Base-by-base conservation (phyloP, 805 yeast genomes). In the Danielozyma ontarioensis region DNA sequence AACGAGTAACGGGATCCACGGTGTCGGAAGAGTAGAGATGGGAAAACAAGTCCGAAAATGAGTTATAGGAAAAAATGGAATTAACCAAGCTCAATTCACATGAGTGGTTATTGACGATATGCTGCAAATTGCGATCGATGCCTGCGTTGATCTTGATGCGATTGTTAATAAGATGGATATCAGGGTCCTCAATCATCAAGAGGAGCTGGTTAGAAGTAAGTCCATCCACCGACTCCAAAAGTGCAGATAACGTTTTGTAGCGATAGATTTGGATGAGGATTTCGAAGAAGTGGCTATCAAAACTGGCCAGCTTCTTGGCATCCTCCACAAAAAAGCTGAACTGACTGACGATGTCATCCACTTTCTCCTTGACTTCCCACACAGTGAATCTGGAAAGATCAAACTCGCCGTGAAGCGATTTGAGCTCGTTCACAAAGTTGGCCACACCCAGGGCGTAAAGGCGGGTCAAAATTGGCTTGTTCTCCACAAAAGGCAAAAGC, bases 261-360 rank as follows among this genome's bases (percentile, higher is more conserved):
- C 57, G 42, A 25, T 49, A 43, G n/a, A 50, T 37, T 31, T 53
- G 57, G 32, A 57, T 42, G 17, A 48, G 15, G 13, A n/a, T 12
- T n/a, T 14, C 16, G 21, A 17, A 27, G 6, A n/a, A 15, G 19
- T 27, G 19, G 4, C 36, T 28, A 17, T 44, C 37, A 19, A 37
- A 35, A 5, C 35, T 28, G 8, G 33, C 18, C 21, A 22, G 27
- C 12, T 26, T 33, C n/a, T 39, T 36, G 11, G 35, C 32, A n/a
- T 33, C 32, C 17, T 28, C 26, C 22, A 46, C 41, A 33, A 44
- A 42, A 8, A 29, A 31, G 25, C 48, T 39, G 33, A 46, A 47
- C 19, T 52, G 46, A 13, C 34, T 25, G 16, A 58, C 37, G 12
- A 44, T 46, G 13, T 16, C 14, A 12, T 42, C 36, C 16, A 57